Evolutionary conservation across 2,329 filamentous ascomycete genomes (phyloP), one percentile per base, ranked within the genome.

Genomic region (Diaporthe sp.): DNA sequence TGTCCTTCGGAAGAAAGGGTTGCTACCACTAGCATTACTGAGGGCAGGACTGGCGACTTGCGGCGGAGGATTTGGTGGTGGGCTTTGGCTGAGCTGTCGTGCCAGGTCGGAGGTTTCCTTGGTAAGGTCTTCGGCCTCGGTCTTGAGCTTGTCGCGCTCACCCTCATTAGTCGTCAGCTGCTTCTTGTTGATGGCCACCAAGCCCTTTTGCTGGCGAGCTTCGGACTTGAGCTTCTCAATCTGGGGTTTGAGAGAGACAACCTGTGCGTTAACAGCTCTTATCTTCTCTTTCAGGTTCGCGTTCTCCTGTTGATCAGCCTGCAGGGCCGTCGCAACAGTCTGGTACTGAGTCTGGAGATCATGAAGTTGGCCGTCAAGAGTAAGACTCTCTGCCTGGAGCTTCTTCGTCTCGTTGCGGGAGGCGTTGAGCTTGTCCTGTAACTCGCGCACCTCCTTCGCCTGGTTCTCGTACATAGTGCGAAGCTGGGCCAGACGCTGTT

Each of bases 151-250:
- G 75, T 98, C 96, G 42, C 94, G 91, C 82, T 98, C 96, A 63
- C 90, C 91, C 83, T 99, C 97, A 73, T 93, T 94, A 0, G 96
- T 98, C 47, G 93, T 91, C 75, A 98, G 87, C 84, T 99, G 97
- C 86, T 99, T 99, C 88, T 97, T 98, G 86, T 98, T 98, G 85
- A 99, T 99, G 56, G 97, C 96, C 39, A 97, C 96, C 77, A 98
- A 88, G 25, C 97, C 97, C 85, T 97, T 98, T 81, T 98, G 96
- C 83, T 98, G 97, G 55, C 97, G 92, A 35, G 95, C 95, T 79
- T 98, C 95, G 17, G 93, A 94, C 82, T 94, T 95, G 79, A 97
- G 89, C 86, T 98, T 98, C 82, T 99, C 97, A 70, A 99, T 91
- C 78, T 96, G 93, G 42, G 96, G 95, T 83, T 95, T 97, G 53